Conservation (phyloP, 306 rosid genomes). For the Glycine latifolia region DNA sequence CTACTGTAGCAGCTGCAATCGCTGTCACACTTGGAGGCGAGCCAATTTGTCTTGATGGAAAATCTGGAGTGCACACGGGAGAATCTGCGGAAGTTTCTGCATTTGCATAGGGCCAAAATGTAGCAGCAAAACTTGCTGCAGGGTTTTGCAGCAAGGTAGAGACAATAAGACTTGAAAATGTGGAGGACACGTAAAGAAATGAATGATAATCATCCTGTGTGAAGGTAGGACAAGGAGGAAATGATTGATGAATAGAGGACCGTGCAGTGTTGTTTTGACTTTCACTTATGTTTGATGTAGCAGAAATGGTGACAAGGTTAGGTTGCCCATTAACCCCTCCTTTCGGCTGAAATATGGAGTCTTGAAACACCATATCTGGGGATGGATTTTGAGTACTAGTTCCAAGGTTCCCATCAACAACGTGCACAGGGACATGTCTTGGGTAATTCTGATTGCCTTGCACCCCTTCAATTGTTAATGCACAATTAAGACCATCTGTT, state of each 20-base stretch:
- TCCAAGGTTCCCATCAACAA: background rate
- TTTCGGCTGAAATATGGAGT: background rate
- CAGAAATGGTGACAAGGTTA: background rate
- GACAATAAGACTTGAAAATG: no score
- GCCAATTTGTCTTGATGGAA: constrained; percentile 5
- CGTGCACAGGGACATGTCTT: constrained; percentile 9
- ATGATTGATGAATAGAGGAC: no score
- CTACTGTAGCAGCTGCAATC: background rate
- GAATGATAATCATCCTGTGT: no score
- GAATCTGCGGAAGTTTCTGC: background rate
- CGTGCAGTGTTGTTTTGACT: no score
- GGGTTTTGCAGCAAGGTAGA: no score
- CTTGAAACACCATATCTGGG: background rate
- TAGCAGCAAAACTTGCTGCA: background rate
- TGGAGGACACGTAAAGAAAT: no score
- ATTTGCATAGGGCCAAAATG: constrained; percentile 14
- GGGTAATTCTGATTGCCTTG: constrained; percentile 12
- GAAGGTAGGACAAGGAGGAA: background rate
- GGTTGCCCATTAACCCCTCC: background rate
- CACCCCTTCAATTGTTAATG: background rate
- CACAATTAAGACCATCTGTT: background rate
- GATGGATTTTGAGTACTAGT: constrained; percentile 1
- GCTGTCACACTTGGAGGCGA: constrained; percentile 1
- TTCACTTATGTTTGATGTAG: no score
- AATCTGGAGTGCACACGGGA: background rate